Evolutionary conservation across 164 flowering plant species (phyloP), one percentile per base, ranked within the genome.

Genomic region (Chimonanthus praecox): DNA sequence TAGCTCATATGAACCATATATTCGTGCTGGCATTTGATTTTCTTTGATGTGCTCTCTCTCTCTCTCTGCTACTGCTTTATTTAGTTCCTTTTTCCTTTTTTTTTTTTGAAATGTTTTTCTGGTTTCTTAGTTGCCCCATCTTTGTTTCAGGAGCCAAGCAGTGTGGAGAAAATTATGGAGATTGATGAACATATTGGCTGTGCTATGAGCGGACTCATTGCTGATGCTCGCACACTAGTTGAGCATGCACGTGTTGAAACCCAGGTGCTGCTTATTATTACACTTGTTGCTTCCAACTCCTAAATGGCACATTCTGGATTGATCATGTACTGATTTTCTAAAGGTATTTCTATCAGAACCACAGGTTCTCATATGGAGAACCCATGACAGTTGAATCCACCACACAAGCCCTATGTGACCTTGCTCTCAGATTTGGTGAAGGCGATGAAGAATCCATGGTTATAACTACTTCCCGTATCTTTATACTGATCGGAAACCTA

Each of bases 381-480:
- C 92, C 98, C 62, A 95, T 95, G 98, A 90, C 97, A 9, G 99
- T 95, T 48, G 99, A 95, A 76, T 95, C 99, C 64, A 92, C 99
- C 47, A 93, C 99, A 16, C 99, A 92, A 84, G 99, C 99, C 71
- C 83, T 93, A 33, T 95, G 98, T 87, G 99, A 95, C 82, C 85
- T 95, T 70, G 99, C 97, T 16, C 80, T 93, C 50, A 84, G 98
- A 66, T 95, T 95, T 83, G 99, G 99, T 62, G 99, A 95, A 84
- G 99, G 99, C 62, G 98, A 95, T 71, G 98, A 95, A 84, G 99
- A 95, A 74, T 95, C 99, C 50, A 95, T 95, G 99, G 99, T 94
- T 54, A 75, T 73, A 33, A 33, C 18, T 67, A 67, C 70, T 78
- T 71, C 68, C 21, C 50, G 13, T 48, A 0, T 33, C 47, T n/a